Percentiles rank a stretch among this genome's conserved stretches.
phyloP scores from a whole-genome alignment of 345 rosid species.

The Chamaenerion angustifolium region DNA sequence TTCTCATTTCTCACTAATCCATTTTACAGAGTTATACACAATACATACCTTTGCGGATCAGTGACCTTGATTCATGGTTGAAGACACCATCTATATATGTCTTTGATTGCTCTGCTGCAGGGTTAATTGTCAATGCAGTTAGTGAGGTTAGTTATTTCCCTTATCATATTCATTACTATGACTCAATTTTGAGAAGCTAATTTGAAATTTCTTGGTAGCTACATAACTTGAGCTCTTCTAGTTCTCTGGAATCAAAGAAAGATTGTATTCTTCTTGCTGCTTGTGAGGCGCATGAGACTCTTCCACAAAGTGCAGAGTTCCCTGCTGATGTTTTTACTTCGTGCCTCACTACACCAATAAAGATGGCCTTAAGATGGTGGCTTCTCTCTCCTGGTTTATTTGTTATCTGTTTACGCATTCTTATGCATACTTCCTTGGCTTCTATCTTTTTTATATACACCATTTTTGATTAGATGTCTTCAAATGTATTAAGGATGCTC shows the following conservation, averaged over 20 bases:
- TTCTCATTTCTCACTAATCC: slow-evolving; percentile 1
- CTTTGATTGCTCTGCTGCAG: slow-evolving; percentile 99
- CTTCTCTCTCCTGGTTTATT: slow-evolving; percentile 10
- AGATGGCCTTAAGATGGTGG: slow-evolving; percentile 98
- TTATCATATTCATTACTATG: not conserved
- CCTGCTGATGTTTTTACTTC: slow-evolving; percentile 99
- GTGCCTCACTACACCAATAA: slow-evolving; percentile 95
- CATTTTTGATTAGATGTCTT: no score
- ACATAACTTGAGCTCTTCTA: slow-evolving; percentile 63
- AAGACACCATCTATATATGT: slow-evolving; percentile 96
- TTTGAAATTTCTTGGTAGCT: slow-evolving; percentile 27
- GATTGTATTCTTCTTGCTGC: slow-evolving; percentile 98
- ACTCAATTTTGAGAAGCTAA: not conserved
- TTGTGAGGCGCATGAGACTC: slow-evolving; percentile 98
- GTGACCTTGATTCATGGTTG: slow-evolving; percentile 97
- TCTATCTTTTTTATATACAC: no score
- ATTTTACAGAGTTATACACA: slow-evolving; percentile 77
- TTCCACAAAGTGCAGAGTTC: slow-evolving; percentile 94
- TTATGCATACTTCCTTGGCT: not conserved
- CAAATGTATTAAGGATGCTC: no score
- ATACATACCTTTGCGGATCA: slow-evolving; percentile 84
- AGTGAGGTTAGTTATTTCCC: slow-evolving; percentile 34
- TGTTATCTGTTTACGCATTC: not conserved
- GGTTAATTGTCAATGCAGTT: slow-evolving; percentile 88
- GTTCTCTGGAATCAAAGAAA: slow-evolving; percentile 50